Conservation (phyloP, 768 basidiomycete genomes). For the Russula ochroleuca region DNA sequence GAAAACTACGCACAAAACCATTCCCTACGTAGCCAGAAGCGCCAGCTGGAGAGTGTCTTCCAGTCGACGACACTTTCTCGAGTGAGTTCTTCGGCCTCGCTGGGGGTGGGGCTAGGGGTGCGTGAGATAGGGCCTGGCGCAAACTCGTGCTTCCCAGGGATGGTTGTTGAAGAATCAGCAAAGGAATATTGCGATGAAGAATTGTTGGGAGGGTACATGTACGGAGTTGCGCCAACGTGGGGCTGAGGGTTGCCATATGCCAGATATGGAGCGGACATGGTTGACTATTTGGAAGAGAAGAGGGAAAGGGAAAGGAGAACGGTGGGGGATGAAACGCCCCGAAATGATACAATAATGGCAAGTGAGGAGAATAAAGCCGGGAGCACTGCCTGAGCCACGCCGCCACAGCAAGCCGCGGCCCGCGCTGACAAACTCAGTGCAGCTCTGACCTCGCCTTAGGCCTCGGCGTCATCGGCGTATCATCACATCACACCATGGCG, state of each 20-base stretch:
- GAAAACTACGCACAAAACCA: slow-evolving; percentile 35
- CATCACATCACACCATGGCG: too few relatives aligned
- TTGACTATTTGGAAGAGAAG: not conserved
- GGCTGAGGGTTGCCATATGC: slow-evolving; percentile 19
- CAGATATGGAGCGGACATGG: slow-evolving; percentile 28
- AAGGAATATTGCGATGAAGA: not conserved
- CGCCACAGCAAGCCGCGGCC: too few relatives aligned
- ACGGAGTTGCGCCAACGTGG: slow-evolving; percentile 1
- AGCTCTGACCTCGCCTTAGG: too few relatives aligned
- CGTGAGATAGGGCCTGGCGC: slow-evolving; percentile 20
- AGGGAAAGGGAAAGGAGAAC: not conserved
- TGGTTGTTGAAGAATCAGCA: slow-evolving; percentile 10
- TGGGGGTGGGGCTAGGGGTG: slow-evolving; percentile 38
- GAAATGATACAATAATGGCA: not conserved
- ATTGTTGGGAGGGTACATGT: slow-evolving; percentile 23
- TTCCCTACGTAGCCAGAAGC: slow-evolving; percentile 36
- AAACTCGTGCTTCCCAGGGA: slow-evolving; percentile 20
- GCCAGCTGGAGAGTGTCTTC: slow-evolving; percentile 32
- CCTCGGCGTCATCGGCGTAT: too few relatives aligned
- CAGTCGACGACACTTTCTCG: slow-evolving; percentile 33
- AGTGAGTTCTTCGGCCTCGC: slow-evolving; percentile 34
- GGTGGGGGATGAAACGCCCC: not conserved
- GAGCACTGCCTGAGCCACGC: too few relatives aligned
- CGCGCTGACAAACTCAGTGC: too few relatives aligned
- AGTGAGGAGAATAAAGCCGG: too few relatives aligned